A percentile compares a stretch with the other conserved stretches of the same genome.
Evolutionary conservation across 2,329 filamentous ascomycete genomes (phyloP).

Genomic region (Aspergillus brunneoviolaceus): DNA sequence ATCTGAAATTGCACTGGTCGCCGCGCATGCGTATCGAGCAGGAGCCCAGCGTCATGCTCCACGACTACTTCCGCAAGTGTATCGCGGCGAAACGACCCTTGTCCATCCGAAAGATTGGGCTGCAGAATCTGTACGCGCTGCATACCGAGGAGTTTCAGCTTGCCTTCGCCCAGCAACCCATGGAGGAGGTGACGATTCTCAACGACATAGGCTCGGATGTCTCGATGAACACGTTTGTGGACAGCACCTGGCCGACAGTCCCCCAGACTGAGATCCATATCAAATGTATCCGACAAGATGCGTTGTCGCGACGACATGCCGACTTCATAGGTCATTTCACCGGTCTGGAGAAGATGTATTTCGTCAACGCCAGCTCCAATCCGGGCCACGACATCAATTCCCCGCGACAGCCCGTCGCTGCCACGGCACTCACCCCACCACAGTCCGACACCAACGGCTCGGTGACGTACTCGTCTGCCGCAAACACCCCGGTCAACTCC

Average conservation of each 20-base stretch:
- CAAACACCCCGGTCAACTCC: conserved; percentile 23
- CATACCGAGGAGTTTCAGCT: conserved; percentile 50
- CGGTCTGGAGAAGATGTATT: conserved; percentile 53
- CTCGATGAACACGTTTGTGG: conserved; percentile 52
- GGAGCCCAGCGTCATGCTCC: conserved; percentile 57
- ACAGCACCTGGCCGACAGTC: conserved; percentile 53
- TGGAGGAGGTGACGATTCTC: conserved; percentile 55
- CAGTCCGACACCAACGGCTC: conserved; percentile 23
- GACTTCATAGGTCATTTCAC: conserved; percentile 44
- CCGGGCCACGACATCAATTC: conserved; percentile 34
- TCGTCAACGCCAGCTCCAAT: conserved; percentile 45
- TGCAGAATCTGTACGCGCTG: conserved; percentile 60
- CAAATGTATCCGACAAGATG: conserved; percentile 52
- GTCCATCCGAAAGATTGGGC: conserved; percentile 50
- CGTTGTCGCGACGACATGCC: conserved; percentile 46
- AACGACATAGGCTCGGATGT: conserved; percentile 52
- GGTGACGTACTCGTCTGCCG: conserved; percentile 24
- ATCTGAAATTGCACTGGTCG: conserved; percentile 60
- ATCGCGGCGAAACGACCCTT: conserved; percentile 49
- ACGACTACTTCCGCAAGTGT: conserved; percentile 58
- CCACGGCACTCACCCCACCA: conserved; percentile 31
- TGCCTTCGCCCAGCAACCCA: conserved; percentile 41
- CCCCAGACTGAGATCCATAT: conserved; percentile 36
- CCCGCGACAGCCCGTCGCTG: conserved; percentile 22
- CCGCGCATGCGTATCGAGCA: conserved; percentile 60